Evolutionary conservation across 371 early-diverging fungal species (phyloP), one percentile per base, ranked within the genome.

Genomic region (Smittium culicis): DNA sequence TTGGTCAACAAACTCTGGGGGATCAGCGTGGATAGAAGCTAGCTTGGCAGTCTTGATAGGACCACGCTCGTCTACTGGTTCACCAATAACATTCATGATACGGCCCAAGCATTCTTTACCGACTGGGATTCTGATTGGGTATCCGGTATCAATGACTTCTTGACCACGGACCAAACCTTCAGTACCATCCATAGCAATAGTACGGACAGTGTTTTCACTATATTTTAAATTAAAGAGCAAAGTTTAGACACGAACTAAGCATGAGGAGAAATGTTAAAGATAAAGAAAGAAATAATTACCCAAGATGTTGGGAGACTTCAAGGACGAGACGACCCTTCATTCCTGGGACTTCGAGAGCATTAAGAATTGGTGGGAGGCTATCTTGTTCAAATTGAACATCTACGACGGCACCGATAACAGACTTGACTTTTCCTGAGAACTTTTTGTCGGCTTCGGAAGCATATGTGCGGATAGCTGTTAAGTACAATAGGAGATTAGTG

Each of bases 181-280:
- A 67, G 91, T 92, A 80, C 92, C 96, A 85, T 96, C 96, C 96
- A 96, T 96, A 80, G 96, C 96, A 90, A 94, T 94, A 74, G 94
- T 93, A 78, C 97, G 92, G 73, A 96, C 97, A 69, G 93, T 93
- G 89, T 94, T 93, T 80, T 96, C 96, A 76, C 63, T 63, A 63
- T 31, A 34, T 31, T 32, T 33, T 5, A 5, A 45, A 45, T 45
- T 11, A 11, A 20, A 45, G 45, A 45, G 20, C 45, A 45, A 11
- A 11, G 20, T 5, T 45, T 45, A n/a, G n/a, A n/a, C n/a, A n/a
- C n/a, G n/a, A n/a, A n/a, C n/a, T n/a, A n/a, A n/a, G 45, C 45
- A 45, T 11, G 20, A 45, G 20, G 20, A 11, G 20, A 45, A 45
- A 5, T 11, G 45, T 11, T 45, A 20, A 45, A 45, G 11, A 45